A percentile compares a stretch with the other conserved stretches of the same genome.
Conservation (phyloP, 257 asterid species). For the Ligustrum vulgare region DNA sequence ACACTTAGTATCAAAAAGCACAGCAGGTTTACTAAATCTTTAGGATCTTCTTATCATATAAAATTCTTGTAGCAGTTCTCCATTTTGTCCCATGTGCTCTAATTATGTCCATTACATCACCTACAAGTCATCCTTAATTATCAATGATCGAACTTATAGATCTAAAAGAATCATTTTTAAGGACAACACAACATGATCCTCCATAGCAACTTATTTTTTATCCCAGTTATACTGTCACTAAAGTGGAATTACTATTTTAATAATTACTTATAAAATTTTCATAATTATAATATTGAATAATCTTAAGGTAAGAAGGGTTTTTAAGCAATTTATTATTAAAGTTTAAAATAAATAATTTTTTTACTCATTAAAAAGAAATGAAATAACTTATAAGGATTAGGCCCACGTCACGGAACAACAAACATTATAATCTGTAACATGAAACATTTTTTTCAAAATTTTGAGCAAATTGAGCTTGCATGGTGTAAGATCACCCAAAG, state of each 20-base stretch:
- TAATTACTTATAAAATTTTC: background rate
- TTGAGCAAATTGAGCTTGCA: slow-evolving; percentile 3
- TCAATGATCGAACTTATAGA: background rate
- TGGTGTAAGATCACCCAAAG: slow-evolving; percentile 17
- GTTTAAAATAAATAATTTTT: background rate
- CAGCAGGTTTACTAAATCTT: background rate
- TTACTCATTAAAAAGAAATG: background rate
- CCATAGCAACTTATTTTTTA: background rate
- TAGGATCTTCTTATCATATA: background rate
- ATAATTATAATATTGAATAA: background rate
- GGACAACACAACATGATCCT: background rate
- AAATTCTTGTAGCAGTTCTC: background rate
- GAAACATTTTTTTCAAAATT: background rate
- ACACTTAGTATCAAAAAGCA: background rate
- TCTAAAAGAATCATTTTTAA: background rate
- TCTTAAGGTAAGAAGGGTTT: background rate
- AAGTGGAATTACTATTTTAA: background rate
- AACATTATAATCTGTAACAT: background rate
- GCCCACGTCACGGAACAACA: background rate
- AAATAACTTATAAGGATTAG: background rate
- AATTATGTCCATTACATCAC: background rate
- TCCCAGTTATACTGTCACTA: background rate
- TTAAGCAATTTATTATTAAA: too few relatives aligned
- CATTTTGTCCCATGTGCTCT: background rate
- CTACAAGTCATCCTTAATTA: background rate